These are phyloP conservation scores for Lodderomyces parapsilosis DNA, from an alignment of 1,139 yeast genomes.

Conservation along the genomic window DNA sequence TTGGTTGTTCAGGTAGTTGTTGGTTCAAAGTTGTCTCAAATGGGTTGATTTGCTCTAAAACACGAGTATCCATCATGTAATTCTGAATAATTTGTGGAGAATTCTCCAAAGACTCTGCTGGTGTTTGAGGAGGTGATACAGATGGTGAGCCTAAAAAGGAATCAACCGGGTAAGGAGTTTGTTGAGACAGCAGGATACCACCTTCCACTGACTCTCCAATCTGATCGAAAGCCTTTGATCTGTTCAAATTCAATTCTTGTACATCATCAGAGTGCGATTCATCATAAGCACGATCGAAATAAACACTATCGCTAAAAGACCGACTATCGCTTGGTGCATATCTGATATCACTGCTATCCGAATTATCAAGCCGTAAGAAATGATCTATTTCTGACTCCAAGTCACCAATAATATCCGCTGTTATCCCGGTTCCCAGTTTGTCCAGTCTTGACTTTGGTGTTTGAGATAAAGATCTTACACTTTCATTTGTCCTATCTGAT, in stretches of 20 bases:
- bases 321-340: not conserved
- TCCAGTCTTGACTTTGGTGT: not conserved
- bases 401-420: slow-evolving; percentile 12
- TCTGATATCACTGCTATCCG: slow-evolving; percentile 2
- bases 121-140: slow-evolving; percentile 7
- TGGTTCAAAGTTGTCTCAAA: slow-evolving; percentile 3
- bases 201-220: slow-evolving; percentile 7
- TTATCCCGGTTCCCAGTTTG: slow-evolving; percentile 5
- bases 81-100: slow-evolving; percentile 11
- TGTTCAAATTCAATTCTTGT: slow-evolving; percentile 6
- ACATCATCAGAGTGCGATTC: slow-evolving; percentile 2
- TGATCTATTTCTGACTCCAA: slow-evolving; percentile 15
- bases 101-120: slow-evolving; percentile 10
- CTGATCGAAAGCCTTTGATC: slow-evolving; percentile 7
- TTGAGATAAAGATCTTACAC: not conserved
- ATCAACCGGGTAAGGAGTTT: slow-evolving; percentile 9
- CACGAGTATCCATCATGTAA: slow-evolving; percentile 8
- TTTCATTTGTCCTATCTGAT: not conserved
- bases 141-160: slow-evolving; percentile 7
- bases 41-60: slow-evolving; percentile 3
- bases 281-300: slow-evolving; percentile 6
- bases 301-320: not conserved
- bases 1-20: not conserved
- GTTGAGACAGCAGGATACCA: not conserved
- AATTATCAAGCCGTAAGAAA: slow-evolving; percentile 11